Percentiles rank a stretch among this genome's conserved stretches.
phyloP scores from a whole-genome alignment of 495 filamentous ascomycete genomes.

The Talaromyces nanjingensis region DNA sequence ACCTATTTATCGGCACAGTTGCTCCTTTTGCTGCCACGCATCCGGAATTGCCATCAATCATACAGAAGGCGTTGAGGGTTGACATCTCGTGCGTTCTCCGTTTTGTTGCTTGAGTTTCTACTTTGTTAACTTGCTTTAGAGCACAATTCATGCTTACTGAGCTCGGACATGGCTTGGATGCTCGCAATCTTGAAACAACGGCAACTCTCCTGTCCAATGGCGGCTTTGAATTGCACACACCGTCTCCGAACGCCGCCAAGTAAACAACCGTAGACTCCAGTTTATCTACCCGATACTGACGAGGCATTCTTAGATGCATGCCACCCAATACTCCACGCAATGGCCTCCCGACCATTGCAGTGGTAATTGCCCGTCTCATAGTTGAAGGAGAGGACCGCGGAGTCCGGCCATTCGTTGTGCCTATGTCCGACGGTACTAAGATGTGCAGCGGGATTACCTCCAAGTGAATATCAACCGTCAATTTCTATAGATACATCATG shows the following conservation, averaged over 20 bases:
- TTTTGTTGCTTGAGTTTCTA: not conserved
- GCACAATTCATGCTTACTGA: slow-evolving; percentile 31
- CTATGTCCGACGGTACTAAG: slow-evolving; percentile 19
- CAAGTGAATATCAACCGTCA: slow-evolving; percentile 10
- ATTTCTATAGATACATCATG: slow-evolving; percentile 12
- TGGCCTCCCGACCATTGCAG: slow-evolving; percentile 21
- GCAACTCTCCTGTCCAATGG: slow-evolving; percentile 26
- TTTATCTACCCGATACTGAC: not conserved
- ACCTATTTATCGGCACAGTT: slow-evolving; percentile 29
- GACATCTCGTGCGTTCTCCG: slow-evolving; percentile 17
- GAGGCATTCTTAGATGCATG: slow-evolving; percentile 17
- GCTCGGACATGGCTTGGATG: slow-evolving; percentile 30
- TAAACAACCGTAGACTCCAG: slow-evolving; percentile 1
- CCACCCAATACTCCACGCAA: slow-evolving; percentile 23
- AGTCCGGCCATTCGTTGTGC: slow-evolving; percentile 27
- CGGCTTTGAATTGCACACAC: slow-evolving; percentile 26
- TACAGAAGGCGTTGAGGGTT: slow-evolving; percentile 22
- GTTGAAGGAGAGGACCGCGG: slow-evolving; percentile 21
- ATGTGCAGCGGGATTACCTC: slow-evolving; percentile 26
- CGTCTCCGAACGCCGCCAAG: slow-evolving; percentile 13
- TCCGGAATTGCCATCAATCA: slow-evolving; percentile 20
- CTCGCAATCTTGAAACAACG: slow-evolving; percentile 29
- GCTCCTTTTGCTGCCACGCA: slow-evolving; percentile 20
- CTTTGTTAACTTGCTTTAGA: slow-evolving; percentile 11
- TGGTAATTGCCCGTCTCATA: slow-evolving; percentile 29